Evolutionary conservation across 164 flowering plant genomes (phyloP).

Genomic region (Kingdonia uniflora): DNA sequence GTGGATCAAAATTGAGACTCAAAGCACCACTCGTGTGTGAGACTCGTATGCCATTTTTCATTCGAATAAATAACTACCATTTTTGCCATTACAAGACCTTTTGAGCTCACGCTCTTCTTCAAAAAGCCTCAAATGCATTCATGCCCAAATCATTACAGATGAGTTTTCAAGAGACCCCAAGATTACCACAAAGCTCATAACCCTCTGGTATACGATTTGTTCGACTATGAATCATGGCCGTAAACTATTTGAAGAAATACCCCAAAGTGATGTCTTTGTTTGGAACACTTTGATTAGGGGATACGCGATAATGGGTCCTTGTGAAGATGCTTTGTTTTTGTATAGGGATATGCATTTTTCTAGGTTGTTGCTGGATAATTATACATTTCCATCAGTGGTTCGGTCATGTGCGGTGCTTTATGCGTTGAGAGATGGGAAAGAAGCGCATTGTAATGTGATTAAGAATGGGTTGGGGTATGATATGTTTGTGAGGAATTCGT

Average conservation of each 20-base stretch:
- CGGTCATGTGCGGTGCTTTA: constrained; percentile 26
- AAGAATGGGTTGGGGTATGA: constrained; percentile 22
- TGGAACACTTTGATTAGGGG: constrained; percentile 29
- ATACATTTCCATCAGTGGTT: constrained; percentile 25
- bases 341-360: constrained; percentile 21
- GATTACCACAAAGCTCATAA: constrained; percentile 19
- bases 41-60: not conserved
- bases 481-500: constrained; percentile 23
- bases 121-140: constrained; percentile 14
- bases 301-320: constrained; percentile 23
- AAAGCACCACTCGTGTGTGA: no score
- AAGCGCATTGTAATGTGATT: constrained; percentile 21
- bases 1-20: no score
- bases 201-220: not conserved
- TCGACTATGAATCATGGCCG: constrained; percentile 18
- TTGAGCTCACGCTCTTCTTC: constrained; percentile 24
- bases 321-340: constrained; percentile 17
- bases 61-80: constrained; percentile 4
- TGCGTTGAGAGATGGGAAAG: constrained; percentile 17
- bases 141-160: constrained; percentile 16
- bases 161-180: constrained; percentile 20
- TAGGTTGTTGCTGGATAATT: constrained; percentile 23
- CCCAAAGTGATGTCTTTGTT: constrained; percentile 23
- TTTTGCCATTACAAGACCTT: constrained; percentile 15
- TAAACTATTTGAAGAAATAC: constrained; percentile 21